These are phyloP conservation scores for Trichoderma afroharzianum DNA, from an alignment of 2,329 filamentous ascomycete genomes.

Conservation along the genomic window DNA sequence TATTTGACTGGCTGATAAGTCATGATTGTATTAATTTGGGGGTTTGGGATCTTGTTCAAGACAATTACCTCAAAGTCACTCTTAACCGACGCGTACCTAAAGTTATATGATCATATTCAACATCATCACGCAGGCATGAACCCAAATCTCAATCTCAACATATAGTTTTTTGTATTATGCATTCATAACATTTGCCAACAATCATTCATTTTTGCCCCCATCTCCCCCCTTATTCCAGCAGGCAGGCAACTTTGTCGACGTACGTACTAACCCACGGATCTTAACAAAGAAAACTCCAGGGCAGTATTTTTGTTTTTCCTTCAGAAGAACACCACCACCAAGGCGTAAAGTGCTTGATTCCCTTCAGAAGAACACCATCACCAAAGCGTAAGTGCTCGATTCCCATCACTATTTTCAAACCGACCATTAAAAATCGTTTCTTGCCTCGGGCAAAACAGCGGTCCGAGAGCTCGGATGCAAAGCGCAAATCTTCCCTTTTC, in stretches of 20 bases:
- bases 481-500: neutral
- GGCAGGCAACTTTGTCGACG: neutral
- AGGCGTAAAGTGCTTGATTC: neutral
- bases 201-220: neutral
- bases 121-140: neutral
- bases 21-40: neutral
- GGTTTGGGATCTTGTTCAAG: too few relatives aligned
- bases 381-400: neutral
- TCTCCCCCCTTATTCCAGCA: neutral
- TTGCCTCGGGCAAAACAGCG: neutral
- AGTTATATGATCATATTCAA: neutral
- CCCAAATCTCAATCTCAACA: neutral
- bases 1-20: neutral
- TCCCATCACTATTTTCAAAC: neutral
- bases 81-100: too few relatives aligned
- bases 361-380: neutral
- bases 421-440: neutral
- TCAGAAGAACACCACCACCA: neutral
- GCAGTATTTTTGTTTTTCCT: neutral
- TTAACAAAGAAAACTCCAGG: neutral
- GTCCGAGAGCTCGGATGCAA: neutral
- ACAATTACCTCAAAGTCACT: too few relatives aligned
- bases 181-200: neutral
- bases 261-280: neutral
- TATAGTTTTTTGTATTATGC: constrained; percentile 6